phyloP scores from a whole-genome alignment of 108 stramenopile genomes.

The Nitzschia sp. region DNA sequence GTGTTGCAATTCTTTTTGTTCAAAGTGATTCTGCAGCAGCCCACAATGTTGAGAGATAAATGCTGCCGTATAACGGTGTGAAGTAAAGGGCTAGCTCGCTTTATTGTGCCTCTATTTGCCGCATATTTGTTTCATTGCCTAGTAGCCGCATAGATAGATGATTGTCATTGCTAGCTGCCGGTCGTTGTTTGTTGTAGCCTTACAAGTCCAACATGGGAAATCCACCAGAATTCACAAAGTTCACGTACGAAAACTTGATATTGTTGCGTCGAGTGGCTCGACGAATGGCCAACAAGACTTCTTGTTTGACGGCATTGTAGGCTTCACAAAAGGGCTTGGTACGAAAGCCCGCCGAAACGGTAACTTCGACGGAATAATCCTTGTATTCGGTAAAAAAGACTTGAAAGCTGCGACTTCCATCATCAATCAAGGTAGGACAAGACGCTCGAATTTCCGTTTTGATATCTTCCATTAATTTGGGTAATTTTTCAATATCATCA shows the following conservation, averaged over 20 bases:
- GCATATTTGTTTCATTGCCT: no score
- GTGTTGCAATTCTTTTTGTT: no score
- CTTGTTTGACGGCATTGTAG: constrained; percentile 48
- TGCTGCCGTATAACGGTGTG: no score
- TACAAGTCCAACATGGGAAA: constrained; percentile 5
- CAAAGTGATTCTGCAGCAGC: no score
- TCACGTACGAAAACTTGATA: constrained; percentile 27
- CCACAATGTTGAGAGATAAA: no score
- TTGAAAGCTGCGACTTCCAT: constrained; percentile 55
- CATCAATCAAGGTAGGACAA: constrained; percentile 52
- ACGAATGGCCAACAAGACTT: constrained; percentile 54
- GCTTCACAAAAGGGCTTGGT: constrained; percentile 40
- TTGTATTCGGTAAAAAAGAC: constrained; percentile 51
- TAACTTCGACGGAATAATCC: constrained; percentile 42
- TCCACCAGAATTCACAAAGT: background rate
- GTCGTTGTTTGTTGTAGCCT: no score
- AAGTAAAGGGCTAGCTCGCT: no score
- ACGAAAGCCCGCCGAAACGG: constrained; percentile 51
- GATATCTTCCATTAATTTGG: constrained; percentile 49
- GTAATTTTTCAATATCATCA: constrained; percentile 49
- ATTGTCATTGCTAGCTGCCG: no score
- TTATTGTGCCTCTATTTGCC: no score
- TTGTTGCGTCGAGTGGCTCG: constrained; percentile 40
- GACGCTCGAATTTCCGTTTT: constrained; percentile 44
- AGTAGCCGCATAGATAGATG: no score